Evolutionary conservation across 805 yeast species (phyloP).

Genomic region (Pichia membranifaciens): DNA sequence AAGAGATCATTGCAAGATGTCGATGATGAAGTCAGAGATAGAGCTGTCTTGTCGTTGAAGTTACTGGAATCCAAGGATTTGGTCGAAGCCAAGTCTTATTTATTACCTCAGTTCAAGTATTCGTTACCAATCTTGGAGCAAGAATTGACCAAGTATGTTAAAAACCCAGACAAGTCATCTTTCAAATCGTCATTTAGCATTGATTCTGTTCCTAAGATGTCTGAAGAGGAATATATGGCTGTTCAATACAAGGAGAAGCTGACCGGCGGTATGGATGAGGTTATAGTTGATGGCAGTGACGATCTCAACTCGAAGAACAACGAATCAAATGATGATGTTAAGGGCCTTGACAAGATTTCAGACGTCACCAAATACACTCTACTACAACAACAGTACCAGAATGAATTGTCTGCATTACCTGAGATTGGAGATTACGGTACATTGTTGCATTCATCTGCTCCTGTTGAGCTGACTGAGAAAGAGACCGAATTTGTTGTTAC

Average conservation of each 20-base stretch:
- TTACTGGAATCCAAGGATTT: constrained; percentile 43
- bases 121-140: constrained; percentile 75
- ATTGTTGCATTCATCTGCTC: constrained; percentile 62
- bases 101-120: constrained; percentile 62
- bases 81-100: constrained; percentile 41
- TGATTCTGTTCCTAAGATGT: constrained; percentile 53
- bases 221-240: constrained; percentile 65
- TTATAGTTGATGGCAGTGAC: constrained; percentile 20
- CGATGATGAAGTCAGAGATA: constrained; percentile 97
- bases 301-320: constrained; percentile 14
- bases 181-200: constrained; percentile 65
- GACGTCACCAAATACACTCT: constrained; percentile 30
- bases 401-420: constrained; percentile 63
- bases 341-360: constrained; percentile 6
- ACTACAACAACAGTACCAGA: constrained; percentile 60
- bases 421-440: constrained; percentile 71
- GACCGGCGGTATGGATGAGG: constrained; percentile 21
- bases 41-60: constrained; percentile 82
- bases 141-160: constrained; percentile 67
- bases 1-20: constrained; percentile 79
- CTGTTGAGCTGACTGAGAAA: constrained; percentile 71
- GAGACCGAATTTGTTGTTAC: constrained; percentile 91
- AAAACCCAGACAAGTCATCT: constrained; percentile 38
- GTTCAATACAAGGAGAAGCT: constrained; percentile 53
- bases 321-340: constrained; percentile 21